Evolutionary conservation across 768 basidiomycete genomes (phyloP).

Genomic region (Calocera cornea): DNA sequence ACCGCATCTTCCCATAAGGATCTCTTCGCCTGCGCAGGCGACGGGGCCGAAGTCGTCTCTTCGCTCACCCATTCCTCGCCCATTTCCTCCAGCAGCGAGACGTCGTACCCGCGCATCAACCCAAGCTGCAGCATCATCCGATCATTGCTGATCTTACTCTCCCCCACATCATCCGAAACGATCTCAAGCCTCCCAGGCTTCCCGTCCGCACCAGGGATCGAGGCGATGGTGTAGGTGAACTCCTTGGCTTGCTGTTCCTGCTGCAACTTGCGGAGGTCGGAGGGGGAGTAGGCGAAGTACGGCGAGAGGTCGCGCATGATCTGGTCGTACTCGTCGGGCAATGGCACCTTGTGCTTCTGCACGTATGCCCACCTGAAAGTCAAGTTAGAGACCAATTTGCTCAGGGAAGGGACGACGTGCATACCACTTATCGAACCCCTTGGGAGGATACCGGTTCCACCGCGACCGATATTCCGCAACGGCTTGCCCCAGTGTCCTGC

Average conservation of each 20-base stretch:
- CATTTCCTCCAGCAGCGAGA: conserved; percentile 15
- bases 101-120: conserved; percentile 18
- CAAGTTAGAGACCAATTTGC: conserved; percentile 6
- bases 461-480: conserved; percentile 28
- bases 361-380: conserved; percentile 17
- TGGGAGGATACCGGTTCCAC: conserved; percentile 28
- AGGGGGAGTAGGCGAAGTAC: neutral
- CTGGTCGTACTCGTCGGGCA: conserved; percentile 25
- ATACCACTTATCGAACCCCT: conserved; percentile 36
- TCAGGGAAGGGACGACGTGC: neutral
- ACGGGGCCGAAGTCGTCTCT: neutral
- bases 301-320: conserved; percentile 17
- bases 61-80: neutral
- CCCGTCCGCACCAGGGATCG: conserved; percentile 7
- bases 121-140: conserved; percentile 19
- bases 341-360: conserved; percentile 15
- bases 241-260: conserved; percentile 13
- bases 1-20: conserved; percentile 9
- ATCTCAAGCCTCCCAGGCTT: neutral
- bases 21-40: neutral
- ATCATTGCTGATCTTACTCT: conserved; percentile 15
- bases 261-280: conserved; percentile 8
- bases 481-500: conserved; percentile 28
- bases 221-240: conserved; percentile 21
- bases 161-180: neutral